Conservation (phyloP, 1,284 basidiomycete species). For the Fomitopsis pinicola region DNA sequence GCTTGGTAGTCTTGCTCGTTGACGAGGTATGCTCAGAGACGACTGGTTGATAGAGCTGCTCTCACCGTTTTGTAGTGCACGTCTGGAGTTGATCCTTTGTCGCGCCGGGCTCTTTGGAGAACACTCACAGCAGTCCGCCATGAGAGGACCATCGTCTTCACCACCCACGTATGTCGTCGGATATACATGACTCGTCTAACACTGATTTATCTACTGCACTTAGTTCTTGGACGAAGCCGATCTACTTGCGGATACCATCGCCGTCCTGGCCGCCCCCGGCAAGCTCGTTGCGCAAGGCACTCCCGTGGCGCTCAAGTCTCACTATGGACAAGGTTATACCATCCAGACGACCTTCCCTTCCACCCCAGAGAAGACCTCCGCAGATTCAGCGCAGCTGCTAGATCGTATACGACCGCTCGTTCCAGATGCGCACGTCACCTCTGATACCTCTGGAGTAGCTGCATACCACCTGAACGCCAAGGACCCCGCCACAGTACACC, state of each 20-base stretch:
- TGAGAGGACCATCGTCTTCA: constrained; percentile 62
- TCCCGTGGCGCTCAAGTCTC: constrained; percentile 69
- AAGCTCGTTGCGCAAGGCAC: constrained; percentile 69
- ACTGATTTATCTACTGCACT: neutral
- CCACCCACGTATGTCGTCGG: constrained; percentile 52
- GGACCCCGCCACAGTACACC: constrained; percentile 47
- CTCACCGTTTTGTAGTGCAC: constrained; percentile 46
- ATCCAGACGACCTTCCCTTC: constrained; percentile 47
- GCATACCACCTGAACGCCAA: constrained; percentile 57
- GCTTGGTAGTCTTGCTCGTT: constrained; percentile 58
- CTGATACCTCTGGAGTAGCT: constrained; percentile 35
- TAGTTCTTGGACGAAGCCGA: constrained; percentile 81
- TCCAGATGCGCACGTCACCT: constrained; percentile 39
- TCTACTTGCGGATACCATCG: constrained; percentile 71
- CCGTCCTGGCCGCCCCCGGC: constrained; percentile 72
- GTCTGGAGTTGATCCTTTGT: constrained; percentile 77
- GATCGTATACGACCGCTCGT: constrained; percentile 41
- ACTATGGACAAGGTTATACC: constrained; percentile 70
- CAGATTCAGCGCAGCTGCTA: constrained; percentile 33
- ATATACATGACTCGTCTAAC: constrained; percentile 5
- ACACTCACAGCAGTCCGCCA: constrained; percentile 64
- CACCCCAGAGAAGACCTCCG: constrained; percentile 23
- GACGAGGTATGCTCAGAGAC: constrained; percentile 43
- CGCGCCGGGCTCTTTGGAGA: constrained; percentile 74
- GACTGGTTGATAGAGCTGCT: neutral